phyloP scores from a whole-genome alignment of 202 grass and related monocot species.

The Zoysia matrella region DNA sequence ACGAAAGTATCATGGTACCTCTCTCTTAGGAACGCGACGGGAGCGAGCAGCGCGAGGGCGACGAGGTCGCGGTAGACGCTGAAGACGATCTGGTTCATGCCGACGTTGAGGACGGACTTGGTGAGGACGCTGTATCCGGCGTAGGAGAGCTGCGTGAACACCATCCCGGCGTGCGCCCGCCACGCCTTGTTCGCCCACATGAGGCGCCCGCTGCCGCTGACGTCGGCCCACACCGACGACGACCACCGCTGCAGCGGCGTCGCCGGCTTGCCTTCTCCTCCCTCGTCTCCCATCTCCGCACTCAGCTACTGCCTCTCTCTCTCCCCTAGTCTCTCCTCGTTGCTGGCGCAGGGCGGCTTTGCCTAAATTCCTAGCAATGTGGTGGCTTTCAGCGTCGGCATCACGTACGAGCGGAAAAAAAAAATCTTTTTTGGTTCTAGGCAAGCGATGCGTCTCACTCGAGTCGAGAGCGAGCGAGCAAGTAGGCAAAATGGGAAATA shows the following conservation, averaged over 20 bases:
- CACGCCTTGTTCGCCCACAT: conserved; percentile 23
- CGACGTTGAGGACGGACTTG: conserved; percentile 97
- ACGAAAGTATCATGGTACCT: conserved; percentile 21
- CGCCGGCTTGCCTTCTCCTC: conserved; percentile 28
- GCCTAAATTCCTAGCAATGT: no score
- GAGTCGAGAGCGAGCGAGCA: no score
- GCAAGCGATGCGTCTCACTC: no score
- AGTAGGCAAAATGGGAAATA: no score
- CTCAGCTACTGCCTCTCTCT: no score
- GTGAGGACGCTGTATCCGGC: conserved; percentile 94
- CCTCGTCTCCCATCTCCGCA: background rate
- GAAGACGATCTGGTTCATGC: conserved; percentile 98
- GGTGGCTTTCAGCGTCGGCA: no score
- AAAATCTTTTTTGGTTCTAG: no score
- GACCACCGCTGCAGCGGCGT: conserved; percentile 63
- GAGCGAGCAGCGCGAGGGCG: conserved; percentile 73
- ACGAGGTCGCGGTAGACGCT: conserved; percentile 95
- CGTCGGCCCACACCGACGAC: conserved; percentile 48
- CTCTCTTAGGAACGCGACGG: conserved; percentile 69
- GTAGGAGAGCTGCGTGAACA: conserved; percentile 74
- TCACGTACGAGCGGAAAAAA: no score
- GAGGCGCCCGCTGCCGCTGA: conserved; percentile 42
- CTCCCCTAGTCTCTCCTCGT: no score
- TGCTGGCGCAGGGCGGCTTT: no score
- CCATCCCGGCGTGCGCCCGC: conserved; percentile 13